Evolutionary conservation across 495 filamentous ascomycete genomes (phyloP).

Genomic region (Xylaria curta): DNA sequence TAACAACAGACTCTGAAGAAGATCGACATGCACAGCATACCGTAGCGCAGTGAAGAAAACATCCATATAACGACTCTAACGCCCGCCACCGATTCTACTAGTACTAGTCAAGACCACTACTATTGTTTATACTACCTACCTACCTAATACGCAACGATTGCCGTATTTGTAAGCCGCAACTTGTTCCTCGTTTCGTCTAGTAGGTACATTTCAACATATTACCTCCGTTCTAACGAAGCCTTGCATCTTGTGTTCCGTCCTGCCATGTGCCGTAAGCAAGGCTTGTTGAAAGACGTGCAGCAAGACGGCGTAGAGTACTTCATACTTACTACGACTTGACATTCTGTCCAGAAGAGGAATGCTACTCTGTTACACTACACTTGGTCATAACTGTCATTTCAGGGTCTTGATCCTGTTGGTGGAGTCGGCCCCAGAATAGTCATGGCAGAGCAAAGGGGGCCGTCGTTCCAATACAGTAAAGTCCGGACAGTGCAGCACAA

Average conservation of each 20-base stretch:
- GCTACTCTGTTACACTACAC: neutral
- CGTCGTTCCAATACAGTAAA: slow-evolving; percentile 4
- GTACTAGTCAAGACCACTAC: neutral
- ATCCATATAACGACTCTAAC: slow-evolving; percentile 2
- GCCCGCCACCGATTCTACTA: neutral
- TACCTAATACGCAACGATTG: neutral
- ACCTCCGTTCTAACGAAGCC: neutral
- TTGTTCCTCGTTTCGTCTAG: slow-evolving; percentile 1
- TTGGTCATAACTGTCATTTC: slow-evolving; percentile 15
- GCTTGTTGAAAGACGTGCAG: neutral
- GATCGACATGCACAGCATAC: slow-evolving; percentile 13
- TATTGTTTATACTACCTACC: neutral
- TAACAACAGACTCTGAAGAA: neutral
- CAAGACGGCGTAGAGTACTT: slow-evolving; percentile 2
- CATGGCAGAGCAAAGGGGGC: slow-evolving; percentile 13
- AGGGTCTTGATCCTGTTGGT: slow-evolving; percentile 22
- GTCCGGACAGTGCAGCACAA: neutral
- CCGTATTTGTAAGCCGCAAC: slow-evolving; percentile 11
- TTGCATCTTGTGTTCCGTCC: neutral
- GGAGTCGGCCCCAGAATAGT: slow-evolving; percentile 1
- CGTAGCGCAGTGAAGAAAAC: neutral
- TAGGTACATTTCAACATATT: neutral
- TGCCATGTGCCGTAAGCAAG: neutral
- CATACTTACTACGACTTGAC: neutral
- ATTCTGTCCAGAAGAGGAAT: neutral